Base-by-base conservation (phyloP, 441 rosid species). In the Aquilaria agallochum region DNA sequence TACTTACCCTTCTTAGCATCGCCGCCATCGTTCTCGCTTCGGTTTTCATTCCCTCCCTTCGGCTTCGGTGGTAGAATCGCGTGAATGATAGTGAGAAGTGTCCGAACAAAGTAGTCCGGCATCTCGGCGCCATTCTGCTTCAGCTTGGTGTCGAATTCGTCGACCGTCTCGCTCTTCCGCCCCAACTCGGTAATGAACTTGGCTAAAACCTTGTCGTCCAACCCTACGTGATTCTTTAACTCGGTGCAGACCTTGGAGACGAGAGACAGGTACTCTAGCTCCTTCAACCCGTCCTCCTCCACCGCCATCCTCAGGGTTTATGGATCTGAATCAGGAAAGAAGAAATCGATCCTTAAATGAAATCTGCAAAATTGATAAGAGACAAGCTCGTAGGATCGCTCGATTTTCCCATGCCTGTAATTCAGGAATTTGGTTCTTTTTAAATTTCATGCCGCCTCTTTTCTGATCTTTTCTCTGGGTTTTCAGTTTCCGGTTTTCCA, bases 211-310 rank as follows among this genome's bases (percentile, higher is more conserved):
- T 91, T 86, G 48, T 87, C 90, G 30, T 77, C 85, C 31, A 80
- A 68, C 31, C 96, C 94, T 48, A 91, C 49, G 67, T 88, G 96
- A 10, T 84, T 84, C 61, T 91, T 92, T 36, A 91, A 69, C 64
- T 88, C 96, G 45, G 86, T 76, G 65, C 96, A 84, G 12, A 91
- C 91, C 70, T 88, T 88, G 63, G 97, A 91, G 53, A 91, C 88
- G 12, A 90, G 84, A 9, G 97, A 90, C 9, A 88, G 80, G 52
- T 81, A 85, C 66, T 88, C 94, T 30, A 88, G 63, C 59, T 78
- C 79, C 75, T 72, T 74, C 3, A 88, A 64, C n/a, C 76, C 80
- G 27, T 74, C 78, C n/a, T 75, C 72, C 40, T 15, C 15, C 15
- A 15, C 15, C 15, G 15, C 15, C 15, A 34, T 34, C 6, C 6